phyloP scores from a whole-genome alignment of 768 basidiomycete species.

The Kwoniella heveanensis region DNA sequence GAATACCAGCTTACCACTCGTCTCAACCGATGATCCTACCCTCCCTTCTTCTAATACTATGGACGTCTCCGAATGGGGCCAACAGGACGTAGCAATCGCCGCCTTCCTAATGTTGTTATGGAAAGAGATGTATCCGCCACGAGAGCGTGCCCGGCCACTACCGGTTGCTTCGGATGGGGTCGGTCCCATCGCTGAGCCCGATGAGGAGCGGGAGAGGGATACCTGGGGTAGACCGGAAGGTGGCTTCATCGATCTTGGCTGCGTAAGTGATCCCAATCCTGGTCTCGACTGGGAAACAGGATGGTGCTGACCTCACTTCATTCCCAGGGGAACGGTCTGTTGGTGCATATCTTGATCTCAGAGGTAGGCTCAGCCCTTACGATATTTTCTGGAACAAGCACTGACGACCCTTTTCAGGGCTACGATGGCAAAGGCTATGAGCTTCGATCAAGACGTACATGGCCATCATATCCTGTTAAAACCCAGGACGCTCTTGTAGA shows the following conservation, averaged over 20 bases:
- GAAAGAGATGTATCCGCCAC: constrained; percentile 67
- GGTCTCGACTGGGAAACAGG: not conserved
- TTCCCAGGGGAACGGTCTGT: constrained; percentile 81
- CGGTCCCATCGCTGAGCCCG: not conserved
- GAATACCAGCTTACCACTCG: constrained; percentile 7
- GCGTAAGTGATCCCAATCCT: constrained; percentile 39
- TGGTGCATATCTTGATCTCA: constrained; percentile 79
- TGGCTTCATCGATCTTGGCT: constrained; percentile 91
- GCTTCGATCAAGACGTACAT: constrained; percentile 79
- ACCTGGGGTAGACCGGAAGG: constrained; percentile 76
- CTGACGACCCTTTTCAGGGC: constrained; percentile 59
- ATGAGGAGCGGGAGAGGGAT: constrained; percentile 63
- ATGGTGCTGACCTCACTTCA: constrained; percentile 10
- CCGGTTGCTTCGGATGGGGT: constrained; percentile 4
- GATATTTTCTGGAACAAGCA: not conserved
- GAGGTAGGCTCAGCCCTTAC: constrained; percentile 59
- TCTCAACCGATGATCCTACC: constrained; percentile 17
- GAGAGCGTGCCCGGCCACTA: not conserved
- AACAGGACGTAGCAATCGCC: constrained; percentile 89
- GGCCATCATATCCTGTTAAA: constrained; percentile 70
- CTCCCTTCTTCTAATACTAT: constrained; percentile 1
- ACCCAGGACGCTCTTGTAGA: constrained; percentile 69
- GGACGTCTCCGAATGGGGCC: constrained; percentile 42
- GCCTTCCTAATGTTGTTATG: constrained; percentile 90
- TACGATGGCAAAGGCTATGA: constrained; percentile 84